Percentiles rank a stretch among this genome's conserved stretches.
phyloP scores from a whole-genome alignment of 1,139 yeast genomes.

The Taphrina wiesneri region DNA sequence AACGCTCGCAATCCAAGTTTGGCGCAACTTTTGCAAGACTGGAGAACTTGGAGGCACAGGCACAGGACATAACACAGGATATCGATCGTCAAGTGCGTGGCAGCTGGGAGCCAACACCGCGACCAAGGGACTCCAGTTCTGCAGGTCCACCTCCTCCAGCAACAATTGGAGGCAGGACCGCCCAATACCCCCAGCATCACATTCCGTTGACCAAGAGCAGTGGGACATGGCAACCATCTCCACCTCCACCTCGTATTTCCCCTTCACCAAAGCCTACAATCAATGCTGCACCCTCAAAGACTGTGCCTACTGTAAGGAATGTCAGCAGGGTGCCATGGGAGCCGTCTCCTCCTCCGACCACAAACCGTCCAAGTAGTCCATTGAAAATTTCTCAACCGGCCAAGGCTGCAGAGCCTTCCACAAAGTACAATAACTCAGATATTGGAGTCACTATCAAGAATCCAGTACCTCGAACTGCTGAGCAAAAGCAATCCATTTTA shows the following conservation, averaged over 20 bases:
- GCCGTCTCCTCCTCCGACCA: conserved; percentile 32
- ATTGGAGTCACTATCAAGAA: background rate
- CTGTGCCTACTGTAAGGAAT: background rate
- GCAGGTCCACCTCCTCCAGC: background rate
- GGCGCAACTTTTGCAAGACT: conserved; percentile 19
- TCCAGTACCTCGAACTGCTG: background rate
- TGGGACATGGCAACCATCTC: conserved; percentile 31
- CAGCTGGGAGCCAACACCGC: conserved; percentile 20
- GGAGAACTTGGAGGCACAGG: conserved; percentile 4
- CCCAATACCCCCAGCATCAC: background rate
- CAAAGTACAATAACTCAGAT: background rate
- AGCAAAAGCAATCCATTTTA: background rate
- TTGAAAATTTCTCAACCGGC: background rate
- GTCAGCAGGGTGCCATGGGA: conserved; percentile 21
- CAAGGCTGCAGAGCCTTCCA: background rate
- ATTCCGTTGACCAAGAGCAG: conserved; percentile 10
- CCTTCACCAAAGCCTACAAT: conserved; percentile 14
- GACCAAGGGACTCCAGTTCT: background rate
- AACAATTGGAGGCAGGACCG: background rate
- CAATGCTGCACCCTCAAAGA: background rate
- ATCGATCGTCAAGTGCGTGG: conserved; percentile 9
- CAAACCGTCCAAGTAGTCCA: conserved; percentile 15
- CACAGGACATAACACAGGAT: background rate
- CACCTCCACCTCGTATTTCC: conserved; percentile 23
- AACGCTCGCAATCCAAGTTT: conserved; percentile 3